phyloP scores from a whole-genome alignment of 2,329 filamentous ascomycete species.

The Pestalotiopsis sp. region DNA sequence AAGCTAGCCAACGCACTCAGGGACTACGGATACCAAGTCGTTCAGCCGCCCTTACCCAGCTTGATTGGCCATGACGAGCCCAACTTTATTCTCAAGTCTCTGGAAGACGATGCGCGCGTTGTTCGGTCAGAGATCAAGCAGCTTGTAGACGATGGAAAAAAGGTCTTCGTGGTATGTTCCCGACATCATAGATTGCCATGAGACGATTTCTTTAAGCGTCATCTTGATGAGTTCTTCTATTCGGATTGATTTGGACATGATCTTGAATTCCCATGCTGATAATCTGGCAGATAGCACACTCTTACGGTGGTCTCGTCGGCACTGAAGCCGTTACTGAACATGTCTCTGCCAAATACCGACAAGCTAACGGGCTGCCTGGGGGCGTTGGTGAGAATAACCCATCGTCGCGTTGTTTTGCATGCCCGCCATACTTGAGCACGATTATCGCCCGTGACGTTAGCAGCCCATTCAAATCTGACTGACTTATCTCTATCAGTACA shows the following conservation, averaged over 20 bases:
- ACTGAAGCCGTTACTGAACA: conserved; percentile 22
- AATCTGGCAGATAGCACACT: conserved; percentile 24
- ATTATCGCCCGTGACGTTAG: neutral
- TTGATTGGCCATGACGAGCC: conserved; percentile 3
- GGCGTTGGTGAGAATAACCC: neutral
- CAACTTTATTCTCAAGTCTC: conserved; percentile 11
- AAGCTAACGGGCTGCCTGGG: neutral
- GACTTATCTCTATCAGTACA: conserved; percentile 15
- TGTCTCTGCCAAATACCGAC: conserved; percentile 18
- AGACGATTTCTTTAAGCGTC: neutral
- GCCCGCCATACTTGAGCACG: too few relatives aligned
- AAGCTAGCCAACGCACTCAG: conserved; percentile 2
- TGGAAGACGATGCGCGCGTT: conserved; percentile 7
- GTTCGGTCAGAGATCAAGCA: neutral
- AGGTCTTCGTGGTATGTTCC: conserved; percentile 20
- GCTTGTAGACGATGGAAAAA: conserved; percentile 18
- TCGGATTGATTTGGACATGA: too few relatives aligned
- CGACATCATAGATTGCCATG: neutral
- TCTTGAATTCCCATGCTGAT: too few relatives aligned
- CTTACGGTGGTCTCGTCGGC: conserved; percentile 27
- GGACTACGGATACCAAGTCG: conserved; percentile 4
- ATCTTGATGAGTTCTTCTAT: neutral
- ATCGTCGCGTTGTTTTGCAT: too few relatives aligned
- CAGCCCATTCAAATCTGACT: neutral
- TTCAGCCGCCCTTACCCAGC: conserved; percentile 13